These are phyloP conservation scores for Aureoboletus auriporus DNA, from an alignment of 768 basidiomycete species.

Conservation along the genomic window DNA sequence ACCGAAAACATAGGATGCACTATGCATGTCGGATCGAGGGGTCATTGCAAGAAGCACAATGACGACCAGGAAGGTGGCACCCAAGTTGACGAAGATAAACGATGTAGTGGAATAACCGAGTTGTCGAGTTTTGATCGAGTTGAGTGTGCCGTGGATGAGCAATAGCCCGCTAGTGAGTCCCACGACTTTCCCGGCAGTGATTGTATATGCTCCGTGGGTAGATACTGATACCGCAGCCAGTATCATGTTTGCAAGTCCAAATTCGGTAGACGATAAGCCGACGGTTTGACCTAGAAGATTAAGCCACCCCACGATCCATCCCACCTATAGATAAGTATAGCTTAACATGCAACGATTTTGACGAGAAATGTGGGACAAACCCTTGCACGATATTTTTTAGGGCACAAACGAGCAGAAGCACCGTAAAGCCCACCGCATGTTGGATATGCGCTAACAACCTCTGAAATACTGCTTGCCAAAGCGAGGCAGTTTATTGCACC, in stretches of 20 bases:
- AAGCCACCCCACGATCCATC: slow-evolving; percentile 33
- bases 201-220: slow-evolving; percentile 30
- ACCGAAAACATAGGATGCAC: slow-evolving; percentile 54
- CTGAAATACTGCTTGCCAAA: slow-evolving; percentile 27
- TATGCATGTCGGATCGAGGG: slow-evolving; percentile 50
- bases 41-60: slow-evolving; percentile 43
- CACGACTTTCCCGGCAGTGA: slow-evolving; percentile 37
- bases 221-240: slow-evolving; percentile 24
- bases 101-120: slow-evolving; percentile 32
- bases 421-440: slow-evolving; percentile 46
- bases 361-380: slow-evolving; percentile 30
- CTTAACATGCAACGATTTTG: background rate
- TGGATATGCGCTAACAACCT: slow-evolving; percentile 30
- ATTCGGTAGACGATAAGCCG: slow-evolving; percentile 32
- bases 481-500: slow-evolving; percentile 26
- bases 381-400: slow-evolving; percentile 57
- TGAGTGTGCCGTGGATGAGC: slow-evolving; percentile 38
- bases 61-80: slow-evolving; percentile 38
- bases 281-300: slow-evolving; percentile 23
- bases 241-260: slow-evolving; percentile 35
- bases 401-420: slow-evolving; percentile 69
- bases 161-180: slow-evolving; percentile 39
- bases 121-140: slow-evolving; percentile 40
- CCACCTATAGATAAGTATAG: slow-evolving; percentile 13
- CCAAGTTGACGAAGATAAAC: slow-evolving; percentile 45